Conservation (phyloP, 2,329 filamentous ascomycete genomes). For the Leptodontidium sp. region DNA sequence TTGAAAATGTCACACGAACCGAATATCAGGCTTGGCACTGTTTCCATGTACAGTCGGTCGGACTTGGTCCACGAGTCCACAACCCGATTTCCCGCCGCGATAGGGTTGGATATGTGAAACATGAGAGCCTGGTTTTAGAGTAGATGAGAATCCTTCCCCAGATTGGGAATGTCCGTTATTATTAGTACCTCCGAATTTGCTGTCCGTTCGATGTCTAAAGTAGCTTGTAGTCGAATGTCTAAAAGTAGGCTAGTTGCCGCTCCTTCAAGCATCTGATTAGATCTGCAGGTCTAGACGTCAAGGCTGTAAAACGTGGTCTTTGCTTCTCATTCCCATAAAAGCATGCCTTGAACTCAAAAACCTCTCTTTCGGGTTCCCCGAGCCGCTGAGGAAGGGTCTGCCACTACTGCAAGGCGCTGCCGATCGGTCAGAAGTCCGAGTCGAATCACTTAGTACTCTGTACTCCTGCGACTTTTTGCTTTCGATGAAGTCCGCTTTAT, state of each 20-base stretch:
- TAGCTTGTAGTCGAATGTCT: background rate
- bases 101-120: background rate
- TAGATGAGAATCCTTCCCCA: background rate
- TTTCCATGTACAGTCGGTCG: background rate
- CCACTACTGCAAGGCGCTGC: constrained; percentile 16
- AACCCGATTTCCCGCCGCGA: background rate
- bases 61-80: background rate
- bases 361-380: constrained; percentile 2
- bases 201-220: background rate
- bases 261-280: constrained; percentile 12
- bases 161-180: background rate
- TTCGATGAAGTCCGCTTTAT: background rate
- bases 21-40: background rate
- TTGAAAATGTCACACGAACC: background rate
- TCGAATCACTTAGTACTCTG: background rate
- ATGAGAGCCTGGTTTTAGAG: background rate
- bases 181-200: background rate
- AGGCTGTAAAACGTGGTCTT: background rate
- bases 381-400: background rate
- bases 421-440: constrained; percentile 1
- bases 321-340: background rate
- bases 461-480: background rate
- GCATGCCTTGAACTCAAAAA: background rate
- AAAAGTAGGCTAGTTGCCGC: constrained; percentile 1
- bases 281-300: background rate